Base-by-base conservation (phyloP, 768 basidiomycete species). In the Leccinum olivaceopallidum region DNA sequence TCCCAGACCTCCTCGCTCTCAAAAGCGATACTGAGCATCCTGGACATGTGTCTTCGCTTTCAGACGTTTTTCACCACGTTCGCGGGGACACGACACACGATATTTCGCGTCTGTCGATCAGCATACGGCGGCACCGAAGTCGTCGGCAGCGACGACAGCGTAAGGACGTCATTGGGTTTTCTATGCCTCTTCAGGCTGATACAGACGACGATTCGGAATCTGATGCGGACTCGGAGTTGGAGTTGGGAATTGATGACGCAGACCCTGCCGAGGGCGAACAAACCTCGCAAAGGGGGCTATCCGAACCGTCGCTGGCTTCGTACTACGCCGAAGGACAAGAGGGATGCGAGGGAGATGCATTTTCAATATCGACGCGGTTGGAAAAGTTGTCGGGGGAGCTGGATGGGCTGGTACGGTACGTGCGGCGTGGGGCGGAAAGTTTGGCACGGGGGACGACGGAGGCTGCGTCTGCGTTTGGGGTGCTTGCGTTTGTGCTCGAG, bases 31-130 rank as follows among this genome's bases (percentile, higher is more conserved):
- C 62, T 88, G 22, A 85, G 85, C 8, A 81, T 92, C 60, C 77
- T 93, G 28, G 90, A 94, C 71, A 85, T 92, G 78, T 81, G 83
- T 39, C 75, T 93, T 5, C 83, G 85, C 65, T 93, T 93, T 71
- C 83, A 81, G 60, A 81, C 85, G 51, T 76, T 82, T 55, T 89
- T 91, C 66, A 73, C 81, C 22, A 74, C 84, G 0, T 85, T 85
- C 66, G 81, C 82, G 86, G 86, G 2, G 82, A 87, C 62, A 81
- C 81, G 2, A 87, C 85, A 2, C 84, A 83, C 56, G 88, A 88
- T 59, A 73, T 77, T 42, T 78, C 76, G 5, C 79, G 77, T 51
- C 80, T 78, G 37, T 85, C 81, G 20, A 76, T 84, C 56, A 79
- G 75, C 55, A 78, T 85, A 59, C 82, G 78, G 58, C 78, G 81